Evolutionary conservation across 163 green algal species (phyloP), one percentile per base, ranked within the genome.

Genomic region (Prototheca wickerhamii): DNA sequence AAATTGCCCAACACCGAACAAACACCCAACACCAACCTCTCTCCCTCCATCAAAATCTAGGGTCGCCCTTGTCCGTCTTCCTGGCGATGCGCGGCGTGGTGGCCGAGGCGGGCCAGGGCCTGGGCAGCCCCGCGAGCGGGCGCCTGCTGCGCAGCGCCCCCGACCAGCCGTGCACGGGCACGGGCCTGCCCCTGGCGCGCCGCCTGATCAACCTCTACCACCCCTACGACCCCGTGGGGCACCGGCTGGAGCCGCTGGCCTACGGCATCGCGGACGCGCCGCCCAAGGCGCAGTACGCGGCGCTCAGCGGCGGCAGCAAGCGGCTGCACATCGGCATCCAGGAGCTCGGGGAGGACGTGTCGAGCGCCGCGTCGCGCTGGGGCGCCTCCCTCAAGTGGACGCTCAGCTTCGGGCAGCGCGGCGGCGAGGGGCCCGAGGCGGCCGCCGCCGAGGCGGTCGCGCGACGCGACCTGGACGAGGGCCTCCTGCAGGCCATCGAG

Each of bases 171-270:
- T 63, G 44, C 46, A 42, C 59, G 6, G 50, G 55, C 2, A 81
- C 90, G 42, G 78, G 81, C 4, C 60, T 91, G 63, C 83, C 84
- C 7, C 71, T 70, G 25, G 79, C 65, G 40, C 57, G 58, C 12
- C 67, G 82, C 31, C 34, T 88, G 56, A 78, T 79, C 64, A 88
- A 89, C 64, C 58, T 91, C 35, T 89, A 85, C 65, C 84, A 91
- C 25, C 83, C 83, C 12, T 87, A 79, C 63, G 84, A 91, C 65
- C 83, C 81, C 18, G 76, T 90, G 8, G 84, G 65, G 3, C 83
- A 86, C 53, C 63, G 76, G 71, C 57, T 84, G 57, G 77, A 84
- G 58, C 77, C 77, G 4, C 61, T 84, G 53, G 55, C 69, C 3
- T 42, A 74, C 37, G 34, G 33, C 37, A 3, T 32, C 0, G 60